phyloP scores from a whole-genome alignment of 2,329 filamentous ascomycete genomes.

The Elsinoe ampelina region DNA sequence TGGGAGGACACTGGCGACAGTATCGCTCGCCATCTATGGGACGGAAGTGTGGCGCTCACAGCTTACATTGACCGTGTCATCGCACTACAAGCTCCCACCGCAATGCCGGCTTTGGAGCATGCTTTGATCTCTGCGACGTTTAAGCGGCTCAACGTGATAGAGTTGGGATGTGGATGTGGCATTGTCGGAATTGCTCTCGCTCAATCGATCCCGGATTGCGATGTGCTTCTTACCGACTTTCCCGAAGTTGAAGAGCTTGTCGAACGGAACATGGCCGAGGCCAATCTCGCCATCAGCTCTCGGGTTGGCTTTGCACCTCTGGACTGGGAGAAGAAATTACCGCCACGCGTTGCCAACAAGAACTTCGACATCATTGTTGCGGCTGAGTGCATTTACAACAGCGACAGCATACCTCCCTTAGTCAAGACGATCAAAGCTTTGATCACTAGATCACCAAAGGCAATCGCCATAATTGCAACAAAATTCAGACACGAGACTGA shows the following conservation, averaged over 20 bases:
- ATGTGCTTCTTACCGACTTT: constrained; percentile 56
- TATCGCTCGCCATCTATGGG: constrained; percentile 64
- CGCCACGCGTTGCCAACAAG: constrained; percentile 27
- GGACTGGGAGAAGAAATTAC: constrained; percentile 53
- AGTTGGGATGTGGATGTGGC: constrained; percentile 60
- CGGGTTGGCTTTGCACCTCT: constrained; percentile 43
- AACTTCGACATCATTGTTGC: constrained; percentile 53
- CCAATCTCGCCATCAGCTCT: constrained; percentile 36
- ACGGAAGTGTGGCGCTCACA: constrained; percentile 50
- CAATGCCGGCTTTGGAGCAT: constrained; percentile 30
- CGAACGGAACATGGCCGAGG: constrained; percentile 43
- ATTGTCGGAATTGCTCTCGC: constrained; percentile 58
- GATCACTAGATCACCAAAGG: constrained; percentile 38
- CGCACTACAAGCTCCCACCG: constrained; percentile 23
- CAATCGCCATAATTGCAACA: constrained; percentile 50
- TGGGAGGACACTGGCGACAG: constrained; percentile 65
- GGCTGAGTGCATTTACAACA: constrained; percentile 66
- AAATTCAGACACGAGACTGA: constrained; percentile 61
- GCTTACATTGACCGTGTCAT: constrained; percentile 42
- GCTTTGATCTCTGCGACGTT: constrained; percentile 31
- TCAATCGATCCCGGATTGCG: constrained; percentile 41
- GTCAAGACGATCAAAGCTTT: constrained; percentile 48
- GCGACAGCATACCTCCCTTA: constrained; percentile 54
- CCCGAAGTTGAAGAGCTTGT: constrained; percentile 55
- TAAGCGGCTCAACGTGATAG: constrained; percentile 44